Percentiles rank a stretch among this genome's conserved stretches.
Conservation (phyloP, 495 filamentous ascomycete genomes). For the Neurospora sp. region DNA sequence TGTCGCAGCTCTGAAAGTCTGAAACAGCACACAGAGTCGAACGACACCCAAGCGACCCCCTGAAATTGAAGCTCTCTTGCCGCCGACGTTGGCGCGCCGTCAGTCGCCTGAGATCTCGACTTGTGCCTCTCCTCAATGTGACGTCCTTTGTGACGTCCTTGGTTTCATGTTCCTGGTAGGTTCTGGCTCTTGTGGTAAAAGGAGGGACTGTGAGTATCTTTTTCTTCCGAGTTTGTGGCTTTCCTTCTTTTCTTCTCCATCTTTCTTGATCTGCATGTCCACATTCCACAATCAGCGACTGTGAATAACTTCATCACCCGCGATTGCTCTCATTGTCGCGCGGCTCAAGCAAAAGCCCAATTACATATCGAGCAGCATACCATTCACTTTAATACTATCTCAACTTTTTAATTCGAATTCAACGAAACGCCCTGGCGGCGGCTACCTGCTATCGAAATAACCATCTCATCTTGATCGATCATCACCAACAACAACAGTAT, state of each 20-base stretch:
- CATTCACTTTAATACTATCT: background rate
- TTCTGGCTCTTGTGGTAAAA: background rate
- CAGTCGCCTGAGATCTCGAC: background rate
- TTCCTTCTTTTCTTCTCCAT: background rate
- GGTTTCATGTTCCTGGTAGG: slow-evolving; percentile 12
- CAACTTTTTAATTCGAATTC: background rate
- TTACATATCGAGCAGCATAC: background rate
- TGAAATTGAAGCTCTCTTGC: no score
- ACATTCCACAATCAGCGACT: background rate
- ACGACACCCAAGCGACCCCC: no score
- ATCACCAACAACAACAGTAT: background rate
- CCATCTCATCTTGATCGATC: background rate
- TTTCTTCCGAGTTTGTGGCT: background rate
- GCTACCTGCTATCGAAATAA: background rate
- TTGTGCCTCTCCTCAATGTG: slow-evolving; percentile 8
- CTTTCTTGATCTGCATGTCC: background rate
- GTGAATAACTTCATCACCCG: background rate
- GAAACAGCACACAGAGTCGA: background rate
- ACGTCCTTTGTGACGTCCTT: slow-evolving; percentile 19
- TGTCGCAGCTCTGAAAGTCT: background rate
- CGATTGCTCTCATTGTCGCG: background rate
- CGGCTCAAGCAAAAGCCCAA: background rate
- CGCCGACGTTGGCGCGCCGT: background rate
- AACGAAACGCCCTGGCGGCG: background rate
- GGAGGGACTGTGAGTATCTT: background rate